A percentile compares a stretch with the other conserved stretches of the same genome.
phyloP scores from a whole-genome alignment of 768 basidiomycete species.

The Boletus coccyginus region DNA sequence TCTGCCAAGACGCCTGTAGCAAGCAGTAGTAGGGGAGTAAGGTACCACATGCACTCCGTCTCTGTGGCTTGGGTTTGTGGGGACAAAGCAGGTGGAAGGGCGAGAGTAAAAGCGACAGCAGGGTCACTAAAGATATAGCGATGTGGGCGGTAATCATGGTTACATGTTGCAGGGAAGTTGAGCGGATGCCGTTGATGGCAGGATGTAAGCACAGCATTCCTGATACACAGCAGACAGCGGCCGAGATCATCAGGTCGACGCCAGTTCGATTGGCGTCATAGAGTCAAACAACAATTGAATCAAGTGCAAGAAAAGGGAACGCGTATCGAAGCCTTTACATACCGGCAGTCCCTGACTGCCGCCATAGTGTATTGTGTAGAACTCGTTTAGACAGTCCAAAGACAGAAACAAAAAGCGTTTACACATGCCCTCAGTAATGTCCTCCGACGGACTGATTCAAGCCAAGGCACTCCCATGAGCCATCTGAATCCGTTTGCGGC shows the following conservation, averaged over 20 bases:
- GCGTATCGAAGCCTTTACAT: no score
- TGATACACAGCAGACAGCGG: not conserved
- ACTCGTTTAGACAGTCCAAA: no score
- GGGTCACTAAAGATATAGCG: not conserved
- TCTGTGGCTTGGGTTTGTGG: not conserved
- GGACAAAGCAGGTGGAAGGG: not conserved
- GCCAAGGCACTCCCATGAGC: slow-evolving; percentile 20
- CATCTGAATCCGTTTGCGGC: not conserved
- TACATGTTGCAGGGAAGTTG: not conserved
- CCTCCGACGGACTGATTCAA: slow-evolving; percentile 16
- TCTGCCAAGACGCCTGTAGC: slow-evolving; percentile 17
- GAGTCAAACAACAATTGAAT: no score
- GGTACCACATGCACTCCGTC: slow-evolving; percentile 6
- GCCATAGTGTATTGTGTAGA: no score
- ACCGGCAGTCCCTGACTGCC: no score
- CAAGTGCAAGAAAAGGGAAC: no score
- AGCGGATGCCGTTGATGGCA: not conserved
- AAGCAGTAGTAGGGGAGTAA: slow-evolving; percentile 12
- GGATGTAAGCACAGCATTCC: not conserved
- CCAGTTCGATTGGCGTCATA: no score
- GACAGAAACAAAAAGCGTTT: not conserved
- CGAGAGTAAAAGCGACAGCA: not conserved
- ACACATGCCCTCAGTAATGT: not conserved
- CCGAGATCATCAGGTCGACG: no score
- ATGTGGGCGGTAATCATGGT: not conserved